Evolutionary conservation across 352 stramenopile genomes (phyloP).

Genomic region (Thalassiosira exigua): DNA sequence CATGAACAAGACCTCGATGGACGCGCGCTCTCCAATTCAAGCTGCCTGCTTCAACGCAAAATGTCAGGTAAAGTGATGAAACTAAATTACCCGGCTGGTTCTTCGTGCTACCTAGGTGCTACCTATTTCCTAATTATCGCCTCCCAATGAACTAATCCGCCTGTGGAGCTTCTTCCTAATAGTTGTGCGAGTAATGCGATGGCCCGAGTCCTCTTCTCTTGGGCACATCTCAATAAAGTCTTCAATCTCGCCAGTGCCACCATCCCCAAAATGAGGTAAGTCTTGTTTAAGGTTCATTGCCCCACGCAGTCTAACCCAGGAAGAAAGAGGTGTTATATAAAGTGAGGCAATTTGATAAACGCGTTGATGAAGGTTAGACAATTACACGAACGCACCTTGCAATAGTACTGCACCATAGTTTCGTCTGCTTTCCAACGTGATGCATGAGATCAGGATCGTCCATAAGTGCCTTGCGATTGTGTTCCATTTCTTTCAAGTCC

Average conservation of each 20-base stretch:
- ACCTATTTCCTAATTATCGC: no score
- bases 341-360: neutral
- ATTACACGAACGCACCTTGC: constrained; percentile 41
- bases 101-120: no score
- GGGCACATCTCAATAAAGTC: constrained; percentile 55
- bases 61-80: no score
- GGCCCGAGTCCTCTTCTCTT: constrained; percentile 23
- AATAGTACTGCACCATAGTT: constrained; percentile 57
- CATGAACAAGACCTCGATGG: no score
- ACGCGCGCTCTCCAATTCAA: no score
- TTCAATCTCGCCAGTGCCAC: constrained; percentile 57
- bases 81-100: no score
- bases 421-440: constrained; percentile 55
- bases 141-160: constrained; percentile 28
- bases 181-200: constrained; percentile 16
- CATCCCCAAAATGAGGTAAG: constrained; percentile 77
- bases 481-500: constrained; percentile 59
- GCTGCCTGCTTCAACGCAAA: no score
- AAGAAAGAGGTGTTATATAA: constrained; percentile 3
- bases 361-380: neutral
- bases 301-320: constrained; percentile 44
- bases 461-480: constrained; percentile 12
- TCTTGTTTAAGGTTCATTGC: constrained; percentile 66
- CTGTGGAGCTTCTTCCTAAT: constrained; percentile 4
- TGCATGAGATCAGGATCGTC: constrained; percentile 37